Evolutionary conservation across 2,329 filamentous ascomycete species (phyloP).

Genomic region (Drechslerella coelobrocha): DNA sequence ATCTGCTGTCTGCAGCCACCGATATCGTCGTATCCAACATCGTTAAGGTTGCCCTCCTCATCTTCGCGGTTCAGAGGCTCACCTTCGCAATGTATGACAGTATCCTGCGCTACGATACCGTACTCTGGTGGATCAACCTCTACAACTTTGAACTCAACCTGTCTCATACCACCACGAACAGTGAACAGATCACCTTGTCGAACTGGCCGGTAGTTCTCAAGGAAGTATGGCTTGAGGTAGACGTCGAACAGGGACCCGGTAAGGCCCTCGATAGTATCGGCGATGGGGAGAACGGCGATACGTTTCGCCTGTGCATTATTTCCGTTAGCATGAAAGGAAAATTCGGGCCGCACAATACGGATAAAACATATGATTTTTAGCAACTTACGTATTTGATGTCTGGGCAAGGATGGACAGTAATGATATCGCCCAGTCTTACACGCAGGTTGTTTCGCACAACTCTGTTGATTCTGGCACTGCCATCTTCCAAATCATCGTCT

Average conservation of each 20-base stretch:
- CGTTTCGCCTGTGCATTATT: slow-evolving; percentile 79
- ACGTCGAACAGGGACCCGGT: slow-evolving; percentile 98
- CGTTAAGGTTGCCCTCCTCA: slow-evolving; percentile 98
- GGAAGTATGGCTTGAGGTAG: slow-evolving; percentile 99
- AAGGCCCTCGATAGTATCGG: slow-evolving; percentile 96
- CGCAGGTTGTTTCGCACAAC: slow-evolving; percentile 97
- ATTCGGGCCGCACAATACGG: background rate
- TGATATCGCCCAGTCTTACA: slow-evolving; percentile 93
- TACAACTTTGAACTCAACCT: slow-evolving; percentile 99
- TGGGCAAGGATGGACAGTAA: slow-evolving; percentile 95
- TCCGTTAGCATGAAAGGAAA: background rate
- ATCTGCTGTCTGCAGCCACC: slow-evolving; percentile 99
- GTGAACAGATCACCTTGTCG: slow-evolving; percentile 98
- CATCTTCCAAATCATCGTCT: slow-evolving; percentile 97
- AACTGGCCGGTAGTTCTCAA: slow-evolving; percentile 96
- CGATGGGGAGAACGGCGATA: slow-evolving; percentile 96
- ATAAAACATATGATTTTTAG: background rate
- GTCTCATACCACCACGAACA: slow-evolving; percentile 95
- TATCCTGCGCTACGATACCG: slow-evolving; percentile 98
- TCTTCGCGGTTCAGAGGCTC: slow-evolving; percentile 97
- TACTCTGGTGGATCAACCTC: slow-evolving; percentile 98
- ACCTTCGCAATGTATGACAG: slow-evolving; percentile 97
- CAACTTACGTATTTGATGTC: slow-evolving; percentile 99
- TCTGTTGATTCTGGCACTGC: slow-evolving; percentile 95
- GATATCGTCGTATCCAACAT: slow-evolving; percentile 99